Evolutionary conservation across 768 basidiomycete species (phyloP).

Genomic region (Clitopilus passeckerianus): DNA sequence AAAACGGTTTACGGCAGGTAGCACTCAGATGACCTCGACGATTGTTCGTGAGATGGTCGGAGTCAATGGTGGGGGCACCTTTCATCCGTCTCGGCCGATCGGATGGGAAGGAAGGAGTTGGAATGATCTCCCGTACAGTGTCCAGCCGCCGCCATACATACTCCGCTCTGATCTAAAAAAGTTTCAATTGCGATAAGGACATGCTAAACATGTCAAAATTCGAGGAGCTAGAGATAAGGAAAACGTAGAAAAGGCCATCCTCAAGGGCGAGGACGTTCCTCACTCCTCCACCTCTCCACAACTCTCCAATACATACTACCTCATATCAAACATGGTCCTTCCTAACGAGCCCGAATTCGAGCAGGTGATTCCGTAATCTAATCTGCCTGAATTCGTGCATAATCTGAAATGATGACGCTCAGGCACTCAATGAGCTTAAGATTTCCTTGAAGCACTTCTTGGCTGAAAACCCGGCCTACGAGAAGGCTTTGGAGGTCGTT

Average conservation of each 20-base stretch:
- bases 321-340: conserved; percentile 25
- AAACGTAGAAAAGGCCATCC: not conserved
- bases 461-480: conserved; percentile 59
- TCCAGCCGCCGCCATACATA: not conserved
- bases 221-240: not conserved
- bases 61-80: not conserved
- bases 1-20: not conserved
- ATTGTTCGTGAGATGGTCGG: not conserved
- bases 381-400: not conserved
- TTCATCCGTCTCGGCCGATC: not conserved
- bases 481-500: conserved; percentile 61
- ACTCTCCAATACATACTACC: not conserved
- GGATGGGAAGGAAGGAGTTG: not conserved
- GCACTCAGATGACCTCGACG: not conserved
- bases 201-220: not conserved
- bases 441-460: conserved; percentile 62
- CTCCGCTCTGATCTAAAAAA: not conserved
- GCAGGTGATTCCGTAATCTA: conserved; percentile 32
- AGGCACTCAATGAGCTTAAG: conserved; percentile 66
- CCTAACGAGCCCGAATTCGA: conserved; percentile 68
- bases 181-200: conserved; percentile 1
- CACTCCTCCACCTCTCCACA: not conserved
- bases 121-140: not conserved
- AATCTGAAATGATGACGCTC: conserved; percentile 2
- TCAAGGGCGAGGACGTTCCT: not conserved